A percentile compares a stretch with the other conserved stretches of the same genome.
These are phyloP conservation scores for Fremontodendron californicum DNA, from an alignment of 345 rosid species.

Conservation along the genomic window DNA sequence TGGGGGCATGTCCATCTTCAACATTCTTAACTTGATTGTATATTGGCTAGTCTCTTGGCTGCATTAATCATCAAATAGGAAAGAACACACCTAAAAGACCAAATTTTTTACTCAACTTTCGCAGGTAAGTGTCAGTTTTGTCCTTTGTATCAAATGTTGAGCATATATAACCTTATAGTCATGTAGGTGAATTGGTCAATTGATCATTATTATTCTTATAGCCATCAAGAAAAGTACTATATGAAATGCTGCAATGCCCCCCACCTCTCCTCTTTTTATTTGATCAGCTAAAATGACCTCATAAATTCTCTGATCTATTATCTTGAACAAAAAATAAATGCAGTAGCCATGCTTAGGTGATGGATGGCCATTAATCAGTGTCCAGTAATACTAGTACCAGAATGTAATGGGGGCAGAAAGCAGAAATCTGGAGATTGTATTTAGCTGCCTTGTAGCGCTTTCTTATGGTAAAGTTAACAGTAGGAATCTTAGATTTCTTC, in stretches of 20 bases:
- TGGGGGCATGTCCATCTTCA: slow-evolving; percentile 91
- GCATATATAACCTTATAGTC: background rate
- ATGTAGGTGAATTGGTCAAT: too few relatives aligned
- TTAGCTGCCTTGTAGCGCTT: background rate
- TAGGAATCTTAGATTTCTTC: background rate
- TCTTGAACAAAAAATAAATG: background rate
- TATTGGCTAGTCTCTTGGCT: slow-evolving; percentile 64
- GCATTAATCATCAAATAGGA: slow-evolving; percentile 59
- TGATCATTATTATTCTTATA: too few relatives aligned
- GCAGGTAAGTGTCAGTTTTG: background rate
- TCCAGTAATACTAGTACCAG: background rate
- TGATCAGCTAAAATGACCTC: background rate
- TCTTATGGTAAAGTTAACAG: background rate
- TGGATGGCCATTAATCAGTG: background rate
- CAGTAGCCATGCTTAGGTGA: background rate
- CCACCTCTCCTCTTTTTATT: background rate
- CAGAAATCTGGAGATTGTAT: background rate
- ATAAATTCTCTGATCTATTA: background rate
- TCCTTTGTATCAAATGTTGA: background rate
- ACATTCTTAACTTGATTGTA: slow-evolving; percentile 72
- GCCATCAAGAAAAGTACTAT: background rate
- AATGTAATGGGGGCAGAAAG: background rate
- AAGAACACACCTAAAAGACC: slow-evolving; percentile 35
- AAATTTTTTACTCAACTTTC: too few relatives aligned
- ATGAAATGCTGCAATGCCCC: background rate